These are phyloP conservation scores for Graphilbum ipis-grandicollis DNA, from an alignment of 2,329 filamentous ascomycete genomes.

Conservation along the genomic window DNA sequence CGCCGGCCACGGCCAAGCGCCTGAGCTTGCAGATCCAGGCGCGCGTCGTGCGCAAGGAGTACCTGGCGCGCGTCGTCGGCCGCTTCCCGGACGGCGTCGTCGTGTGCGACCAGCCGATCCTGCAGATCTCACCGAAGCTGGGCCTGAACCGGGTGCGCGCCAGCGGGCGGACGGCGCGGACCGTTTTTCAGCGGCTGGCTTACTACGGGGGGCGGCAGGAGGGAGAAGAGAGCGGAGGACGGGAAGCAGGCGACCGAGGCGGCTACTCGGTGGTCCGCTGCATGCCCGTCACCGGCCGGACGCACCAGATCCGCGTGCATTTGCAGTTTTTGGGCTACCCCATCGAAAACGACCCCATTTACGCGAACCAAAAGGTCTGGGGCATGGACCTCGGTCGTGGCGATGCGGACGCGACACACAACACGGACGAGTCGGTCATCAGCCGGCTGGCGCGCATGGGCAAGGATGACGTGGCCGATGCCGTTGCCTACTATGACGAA, in stretches of 20 bases:
- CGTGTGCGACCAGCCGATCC: slow-evolving; percentile 82
- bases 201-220: slow-evolving; percentile 41
- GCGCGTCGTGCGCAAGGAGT: slow-evolving; percentile 84
- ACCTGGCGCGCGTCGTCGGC: slow-evolving; percentile 78
- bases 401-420: slow-evolving; percentile 46
- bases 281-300: slow-evolving; percentile 80
- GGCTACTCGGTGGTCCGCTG: slow-evolving; percentile 90
- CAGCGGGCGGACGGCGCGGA: slow-evolving; percentile 76
- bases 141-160: slow-evolving; percentile 89
- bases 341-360: slow-evolving; percentile 95
- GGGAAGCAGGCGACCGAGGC: too few relatives aligned
- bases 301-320: slow-evolving; percentile 89
- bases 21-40: slow-evolving; percentile 61
- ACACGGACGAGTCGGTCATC: slow-evolving; percentile 81
- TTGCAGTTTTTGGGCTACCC: slow-evolving; percentile 88
- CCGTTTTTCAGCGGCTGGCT: slow-evolving; percentile 81
- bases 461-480: slow-evolving; percentile 80
- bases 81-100: slow-evolving; percentile 84
- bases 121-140: slow-evolving; percentile 87
- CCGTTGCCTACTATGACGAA: slow-evolving; percentile 83
- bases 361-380: slow-evolving; percentile 87
- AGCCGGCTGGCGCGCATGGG: slow-evolving; percentile 75
- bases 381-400: slow-evolving; percentile 57
- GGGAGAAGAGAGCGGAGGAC: not conserved
- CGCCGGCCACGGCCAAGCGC: slow-evolving; percentile 58